Conservation (phyloP, 768 basidiomycete species). For the Roridomyces roridus region DNA sequence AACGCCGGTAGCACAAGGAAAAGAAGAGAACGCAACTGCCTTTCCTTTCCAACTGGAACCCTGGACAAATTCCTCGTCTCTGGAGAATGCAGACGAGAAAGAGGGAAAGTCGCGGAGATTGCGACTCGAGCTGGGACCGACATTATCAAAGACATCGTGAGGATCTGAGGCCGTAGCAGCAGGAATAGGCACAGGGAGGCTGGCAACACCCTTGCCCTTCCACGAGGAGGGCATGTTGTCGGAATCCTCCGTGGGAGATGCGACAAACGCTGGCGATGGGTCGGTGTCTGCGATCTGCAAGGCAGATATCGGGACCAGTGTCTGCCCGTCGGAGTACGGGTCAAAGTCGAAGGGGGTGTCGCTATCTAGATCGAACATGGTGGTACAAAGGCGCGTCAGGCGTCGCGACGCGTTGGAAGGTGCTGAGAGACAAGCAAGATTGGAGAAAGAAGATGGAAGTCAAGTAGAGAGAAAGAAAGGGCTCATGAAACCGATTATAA, state of each 20-base stretch:
- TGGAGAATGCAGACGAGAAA: constrained; percentile 13
- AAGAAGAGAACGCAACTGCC: constrained; percentile 24
- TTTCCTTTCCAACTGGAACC: constrained; percentile 20
- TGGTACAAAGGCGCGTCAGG: constrained; percentile 4
- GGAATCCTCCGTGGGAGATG: constrained; percentile 18
- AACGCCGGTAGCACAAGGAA: constrained; percentile 15
- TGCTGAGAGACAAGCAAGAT: neutral
- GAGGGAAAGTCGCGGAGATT: constrained; percentile 28
- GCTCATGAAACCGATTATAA: constrained; percentile 6
- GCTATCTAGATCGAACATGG: constrained; percentile 24
- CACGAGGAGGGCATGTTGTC: constrained; percentile 26
- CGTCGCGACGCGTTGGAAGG: neutral
- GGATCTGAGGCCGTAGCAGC: constrained; percentile 34
- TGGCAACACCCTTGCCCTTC: constrained; percentile 65
- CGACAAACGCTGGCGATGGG: neutral
- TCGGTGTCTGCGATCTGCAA: constrained; percentile 14
- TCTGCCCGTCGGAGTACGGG: constrained; percentile 15
- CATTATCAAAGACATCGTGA: constrained; percentile 49
- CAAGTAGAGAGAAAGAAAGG: neutral
- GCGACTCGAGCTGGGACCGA: constrained; percentile 29
- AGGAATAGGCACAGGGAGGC: constrained; percentile 55
- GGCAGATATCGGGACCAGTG: constrained; percentile 5
- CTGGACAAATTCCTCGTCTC: neutral
- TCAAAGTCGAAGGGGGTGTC: constrained; percentile 23
- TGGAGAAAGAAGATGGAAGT: neutral